Evolutionary conservation across 148 eudicot genomes (phyloP).

Genomic region (Cornus florida): DNA sequence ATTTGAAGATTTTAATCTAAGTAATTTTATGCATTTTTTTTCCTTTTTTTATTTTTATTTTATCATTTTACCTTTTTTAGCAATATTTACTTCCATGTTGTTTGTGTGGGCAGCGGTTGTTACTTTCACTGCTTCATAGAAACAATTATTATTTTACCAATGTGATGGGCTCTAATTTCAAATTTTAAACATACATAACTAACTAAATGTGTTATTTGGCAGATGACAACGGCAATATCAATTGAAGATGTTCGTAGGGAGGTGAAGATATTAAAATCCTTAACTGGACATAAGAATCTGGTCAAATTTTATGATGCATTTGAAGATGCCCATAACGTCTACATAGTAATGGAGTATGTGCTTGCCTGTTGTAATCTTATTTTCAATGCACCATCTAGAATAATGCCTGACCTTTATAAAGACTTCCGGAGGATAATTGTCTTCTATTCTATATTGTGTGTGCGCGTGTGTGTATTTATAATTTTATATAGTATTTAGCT

Average conservation of each 20-base stretch:
- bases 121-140: neutral
- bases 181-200: neutral
- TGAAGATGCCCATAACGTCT: slow-evolving; percentile 84
- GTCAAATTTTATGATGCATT: slow-evolving; percentile 85
- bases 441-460: neutral
- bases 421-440: neutral
- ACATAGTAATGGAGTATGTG: slow-evolving; percentile 95
- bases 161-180: neutral
- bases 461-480: neutral
- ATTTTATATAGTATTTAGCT: neutral
- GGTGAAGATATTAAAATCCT: slow-evolving; percentile 88
- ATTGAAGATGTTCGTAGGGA: slow-evolving; percentile 99
- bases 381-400: neutral
- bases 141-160: neutral
- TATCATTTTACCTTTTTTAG: neutral
- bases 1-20: neutral
- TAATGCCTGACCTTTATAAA: neutral
- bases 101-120: neutral
- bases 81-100: neutral
- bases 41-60: neutral
- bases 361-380: neutral
- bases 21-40: neutral
- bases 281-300: slow-evolving; percentile 80
- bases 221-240: slow-evolving; percentile 96
- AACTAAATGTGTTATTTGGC: slow-evolving; percentile 26